phyloP scores from a whole-genome alignment of 306 rosid genomes.

The Prunus salicina region DNA sequence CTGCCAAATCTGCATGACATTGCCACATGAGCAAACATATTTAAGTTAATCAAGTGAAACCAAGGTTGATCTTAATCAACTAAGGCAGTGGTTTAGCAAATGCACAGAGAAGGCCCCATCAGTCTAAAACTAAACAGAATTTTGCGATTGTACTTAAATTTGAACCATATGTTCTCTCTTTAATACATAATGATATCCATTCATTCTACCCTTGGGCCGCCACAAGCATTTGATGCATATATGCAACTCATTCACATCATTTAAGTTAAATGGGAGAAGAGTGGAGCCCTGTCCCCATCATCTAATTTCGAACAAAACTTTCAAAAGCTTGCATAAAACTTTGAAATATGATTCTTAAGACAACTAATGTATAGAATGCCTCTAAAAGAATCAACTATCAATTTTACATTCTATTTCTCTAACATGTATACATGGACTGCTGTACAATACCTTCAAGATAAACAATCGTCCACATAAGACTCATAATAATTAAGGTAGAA shows the following conservation, averaged over 20 bases:
- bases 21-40: not conserved
- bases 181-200: not conserved
- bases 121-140: not conserved
- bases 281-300: no score
- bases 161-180: not conserved
- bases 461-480: no score
- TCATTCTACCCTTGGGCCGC: not conserved
- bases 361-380: no score
- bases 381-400: no score
- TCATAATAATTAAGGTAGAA: not conserved
- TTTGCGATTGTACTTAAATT: not conserved
- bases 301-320: no score
- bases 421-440: no score
- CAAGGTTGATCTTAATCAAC: not conserved
- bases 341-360: not conserved
- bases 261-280: no score
- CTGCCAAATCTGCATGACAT: slow-evolving; percentile 83
- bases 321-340: no score
- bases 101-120: not conserved
- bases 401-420: no score
- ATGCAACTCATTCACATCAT: not conserved
- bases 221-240: not conserved
- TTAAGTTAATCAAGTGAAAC: no score
- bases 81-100: not conserved
- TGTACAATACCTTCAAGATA: no score